These are phyloP conservation scores for Leersia perrieri DNA, from an alignment of 176 grass and related monocot species.

Conservation along the genomic window DNA sequence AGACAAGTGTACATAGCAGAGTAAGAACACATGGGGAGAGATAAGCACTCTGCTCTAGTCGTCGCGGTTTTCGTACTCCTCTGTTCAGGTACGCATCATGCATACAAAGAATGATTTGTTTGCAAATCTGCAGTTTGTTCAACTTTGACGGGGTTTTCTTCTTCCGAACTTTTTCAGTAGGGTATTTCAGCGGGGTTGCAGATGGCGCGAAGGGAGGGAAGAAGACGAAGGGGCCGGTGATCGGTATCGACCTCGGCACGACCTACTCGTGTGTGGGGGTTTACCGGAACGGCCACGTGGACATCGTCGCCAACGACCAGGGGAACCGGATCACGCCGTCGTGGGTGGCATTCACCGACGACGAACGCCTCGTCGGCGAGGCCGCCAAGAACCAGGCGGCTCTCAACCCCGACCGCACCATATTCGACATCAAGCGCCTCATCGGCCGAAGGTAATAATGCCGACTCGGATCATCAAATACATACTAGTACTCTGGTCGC, in stretches of 20 bases:
- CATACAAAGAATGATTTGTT: background rate
- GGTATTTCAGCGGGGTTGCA: background rate
- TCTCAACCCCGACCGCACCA: constrained; percentile 27
- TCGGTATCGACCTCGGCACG: background rate
- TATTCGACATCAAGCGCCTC: constrained; percentile 35
- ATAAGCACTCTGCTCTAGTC: background rate
- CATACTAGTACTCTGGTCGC: too few species aligned
- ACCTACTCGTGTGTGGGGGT: background rate
- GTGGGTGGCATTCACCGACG: background rate
- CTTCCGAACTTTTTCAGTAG: background rate
- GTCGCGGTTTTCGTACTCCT: constrained; percentile 7
- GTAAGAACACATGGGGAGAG: background rate
- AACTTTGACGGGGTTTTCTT: background rate
- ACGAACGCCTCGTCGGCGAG: background rate
- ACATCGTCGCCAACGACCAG: background rate
- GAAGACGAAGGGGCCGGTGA: background rate
- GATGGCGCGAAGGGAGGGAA: background rate
- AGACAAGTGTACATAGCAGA: background rate
- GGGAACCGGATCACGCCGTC: background rate
- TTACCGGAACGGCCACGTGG: background rate
- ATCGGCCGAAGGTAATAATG: background rate
- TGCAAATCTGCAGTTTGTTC: background rate
- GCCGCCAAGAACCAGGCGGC: constrained; percentile 31
- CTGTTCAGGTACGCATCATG: background rate
- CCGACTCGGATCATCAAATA: background rate